phyloP scores from a whole-genome alignment of 805 yeast genomes.

The Huiozyma naganishii region DNA sequence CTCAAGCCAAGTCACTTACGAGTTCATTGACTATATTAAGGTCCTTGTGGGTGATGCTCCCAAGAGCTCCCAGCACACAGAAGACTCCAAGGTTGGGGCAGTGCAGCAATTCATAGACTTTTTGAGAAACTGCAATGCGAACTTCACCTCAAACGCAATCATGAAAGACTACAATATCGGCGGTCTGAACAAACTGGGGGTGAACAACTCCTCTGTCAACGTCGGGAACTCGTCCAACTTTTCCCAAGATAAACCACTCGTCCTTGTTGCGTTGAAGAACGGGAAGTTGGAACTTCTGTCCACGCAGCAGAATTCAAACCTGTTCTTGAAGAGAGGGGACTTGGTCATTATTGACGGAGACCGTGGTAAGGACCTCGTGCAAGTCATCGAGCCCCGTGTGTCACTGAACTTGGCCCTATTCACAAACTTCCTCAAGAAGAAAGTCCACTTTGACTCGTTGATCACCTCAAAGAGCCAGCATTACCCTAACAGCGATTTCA shows the following conservation, averaged over 20 bases:
- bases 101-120: slow-evolving; percentile 26
- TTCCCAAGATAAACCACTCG: slow-evolving; percentile 12
- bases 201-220: background rate
- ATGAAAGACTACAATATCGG: background rate
- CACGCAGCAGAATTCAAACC: slow-evolving; percentile 53
- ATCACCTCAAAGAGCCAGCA: slow-evolving; percentile 25
- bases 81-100: slow-evolving; percentile 10
- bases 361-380: slow-evolving; percentile 69
- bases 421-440: slow-evolving; percentile 63
- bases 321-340: slow-evolving; percentile 47
- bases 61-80: background rate
- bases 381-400: slow-evolving; percentile 57
- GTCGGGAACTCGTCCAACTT: too few species aligned
- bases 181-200: background rate
- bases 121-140: slow-evolving; percentile 34
- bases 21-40: slow-evolving; percentile 31
- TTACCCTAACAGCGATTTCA: slow-evolving; percentile 19
- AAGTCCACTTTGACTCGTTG: slow-evolving; percentile 41
- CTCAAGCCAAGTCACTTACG: slow-evolving; percentile 32
- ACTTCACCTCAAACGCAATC: slow-evolving; percentile 9
- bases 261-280: slow-evolving; percentile 45
- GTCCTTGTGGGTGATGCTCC: slow-evolving; percentile 5
- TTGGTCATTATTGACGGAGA: slow-evolving; percentile 76
- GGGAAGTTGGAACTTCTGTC: slow-evolving; percentile 64
- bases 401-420: slow-evolving; percentile 56